Evolutionary conservation across 1,284 basidiomycete genomes (phyloP).

Genomic region (Rhodotorula sp.): DNA sequence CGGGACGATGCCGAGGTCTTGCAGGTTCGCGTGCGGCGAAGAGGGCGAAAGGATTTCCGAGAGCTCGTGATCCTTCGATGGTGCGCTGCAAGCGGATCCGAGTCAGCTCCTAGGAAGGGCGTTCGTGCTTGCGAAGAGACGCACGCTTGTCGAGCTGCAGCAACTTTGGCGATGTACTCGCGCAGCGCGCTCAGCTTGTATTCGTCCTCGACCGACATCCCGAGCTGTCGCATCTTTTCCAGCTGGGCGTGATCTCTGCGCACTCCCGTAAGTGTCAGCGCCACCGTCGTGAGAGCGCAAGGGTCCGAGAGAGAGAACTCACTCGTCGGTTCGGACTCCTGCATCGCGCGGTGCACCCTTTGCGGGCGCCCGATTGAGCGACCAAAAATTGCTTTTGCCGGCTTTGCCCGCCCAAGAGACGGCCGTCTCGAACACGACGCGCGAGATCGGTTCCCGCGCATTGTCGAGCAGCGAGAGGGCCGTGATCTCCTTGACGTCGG

Average conservation of each 20-base stretch:
- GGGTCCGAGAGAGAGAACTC: constrained; percentile 44
- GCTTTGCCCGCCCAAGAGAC: constrained; percentile 73
- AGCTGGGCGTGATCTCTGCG: constrained; percentile 40
- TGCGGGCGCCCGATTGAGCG: constrained; percentile 60
- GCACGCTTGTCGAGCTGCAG: constrained; percentile 45
- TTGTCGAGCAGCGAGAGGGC: constrained; percentile 71
- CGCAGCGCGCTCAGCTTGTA: constrained; percentile 77
- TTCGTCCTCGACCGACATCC: constrained; percentile 77
- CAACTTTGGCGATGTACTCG: constrained; percentile 66
- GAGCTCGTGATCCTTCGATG: constrained; percentile 15
- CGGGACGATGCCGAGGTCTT: constrained; percentile 85
- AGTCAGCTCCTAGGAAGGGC: background rate
- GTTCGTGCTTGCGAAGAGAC: background rate
- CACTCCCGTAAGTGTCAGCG: background rate
- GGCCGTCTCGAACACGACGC: constrained; percentile 79
- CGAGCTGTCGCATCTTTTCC: constrained; percentile 64
- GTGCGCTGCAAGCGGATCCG: constrained; percentile 4
- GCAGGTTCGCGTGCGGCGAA: constrained; percentile 64
- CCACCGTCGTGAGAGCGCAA: background rate
- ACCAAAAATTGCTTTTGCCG: constrained; percentile 54
- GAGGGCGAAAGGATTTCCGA: constrained; percentile 59
- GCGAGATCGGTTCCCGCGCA: constrained; percentile 73
- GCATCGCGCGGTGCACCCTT: constrained; percentile 55
- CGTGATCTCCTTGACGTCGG: constrained; percentile 76
- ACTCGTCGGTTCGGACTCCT: constrained; percentile 68